Evolutionary conservation across 2,329 filamentous ascomycete species (phyloP).

Genomic region (Lecanicillium sp.): DNA sequence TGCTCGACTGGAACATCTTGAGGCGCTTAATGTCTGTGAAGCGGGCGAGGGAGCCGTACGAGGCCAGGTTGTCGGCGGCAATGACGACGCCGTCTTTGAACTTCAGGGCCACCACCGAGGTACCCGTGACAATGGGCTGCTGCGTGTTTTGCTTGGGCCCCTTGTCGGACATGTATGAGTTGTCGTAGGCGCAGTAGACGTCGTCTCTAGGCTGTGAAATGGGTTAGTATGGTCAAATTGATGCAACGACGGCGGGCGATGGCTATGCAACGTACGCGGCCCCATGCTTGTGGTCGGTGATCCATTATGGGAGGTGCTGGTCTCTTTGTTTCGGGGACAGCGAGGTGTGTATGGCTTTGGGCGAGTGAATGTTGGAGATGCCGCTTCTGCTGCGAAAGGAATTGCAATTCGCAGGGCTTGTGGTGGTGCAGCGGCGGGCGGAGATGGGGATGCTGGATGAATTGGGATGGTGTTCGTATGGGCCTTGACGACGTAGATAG

Average conservation of each 20-base stretch:
- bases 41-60: slow-evolving; percentile 92
- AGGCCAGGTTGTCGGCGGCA: slow-evolving; percentile 97
- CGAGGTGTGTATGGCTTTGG: background rate
- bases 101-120: slow-evolving; percentile 90
- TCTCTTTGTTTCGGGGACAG: slow-evolving; percentile 2
- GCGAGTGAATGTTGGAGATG: too few relatives aligned
- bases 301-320: slow-evolving; percentile 43
- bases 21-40: slow-evolving; percentile 97
- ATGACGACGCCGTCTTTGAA: slow-evolving; percentile 96
- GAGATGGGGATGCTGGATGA: slow-evolving; percentile 1
- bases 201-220: slow-evolving; percentile 80
- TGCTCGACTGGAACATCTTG: slow-evolving; percentile 74
- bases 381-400: too few relatives aligned
- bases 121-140: slow-evolving; percentile 89
- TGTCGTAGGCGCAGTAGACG: slow-evolving; percentile 89
- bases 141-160: slow-evolving; percentile 81
- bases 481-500: background rate
- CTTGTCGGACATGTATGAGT: slow-evolving; percentile 67
- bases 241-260: slow-evolving; percentile 11
- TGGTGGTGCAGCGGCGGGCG: slow-evolving; percentile 3
- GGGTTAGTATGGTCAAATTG: slow-evolving; percentile 13
- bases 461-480: background rate
- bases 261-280: slow-evolving; percentile 48
- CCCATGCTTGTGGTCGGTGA: slow-evolving; percentile 66
- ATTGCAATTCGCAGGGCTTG: background rate